These are phyloP conservation scores for Candida tallmaniae DNA, from an alignment of 805 yeast genomes.

Conservation along the genomic window DNA sequence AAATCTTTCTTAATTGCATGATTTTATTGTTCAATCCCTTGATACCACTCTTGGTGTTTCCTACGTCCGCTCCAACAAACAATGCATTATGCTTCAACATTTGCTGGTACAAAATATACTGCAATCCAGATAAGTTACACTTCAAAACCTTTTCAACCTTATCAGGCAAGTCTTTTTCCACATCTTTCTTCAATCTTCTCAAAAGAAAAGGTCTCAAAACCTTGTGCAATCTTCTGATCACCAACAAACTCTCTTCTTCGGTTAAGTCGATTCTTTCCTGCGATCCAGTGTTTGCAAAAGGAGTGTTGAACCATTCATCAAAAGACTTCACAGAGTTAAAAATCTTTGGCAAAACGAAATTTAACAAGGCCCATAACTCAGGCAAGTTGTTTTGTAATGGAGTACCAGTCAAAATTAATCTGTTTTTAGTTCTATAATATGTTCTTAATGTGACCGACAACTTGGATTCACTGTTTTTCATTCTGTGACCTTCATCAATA, in stretches of 20 bases:
- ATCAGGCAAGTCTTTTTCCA: slow-evolving; percentile 80
- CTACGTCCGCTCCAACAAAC: slow-evolving; percentile 60
- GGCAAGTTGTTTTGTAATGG: slow-evolving; percentile 83
- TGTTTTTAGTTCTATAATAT: slow-evolving; percentile 68
- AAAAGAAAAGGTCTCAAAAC: slow-evolving; percentile 80
- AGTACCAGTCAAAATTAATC: slow-evolving; percentile 83
- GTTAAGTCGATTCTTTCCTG: slow-evolving; percentile 77
- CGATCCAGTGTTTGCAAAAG: slow-evolving; percentile 79
- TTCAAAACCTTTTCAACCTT: slow-evolving; percentile 79
- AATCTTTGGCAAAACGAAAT: slow-evolving; percentile 77
- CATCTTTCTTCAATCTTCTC: slow-evolving; percentile 82
- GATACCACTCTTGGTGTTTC: slow-evolving; percentile 59
- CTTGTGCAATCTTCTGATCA: slow-evolving; percentile 80
- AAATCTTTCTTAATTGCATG: slow-evolving; percentile 81
- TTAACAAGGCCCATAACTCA: slow-evolving; percentile 79
- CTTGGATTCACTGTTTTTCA: slow-evolving; percentile 77
- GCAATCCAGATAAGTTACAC: slow-evolving; percentile 73
- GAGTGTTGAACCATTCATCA: slow-evolving; percentile 89
- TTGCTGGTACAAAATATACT: slow-evolving; percentile 66
- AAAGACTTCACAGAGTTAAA: slow-evolving; percentile 83
- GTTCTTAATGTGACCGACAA: slow-evolving; percentile 65
- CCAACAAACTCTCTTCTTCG: slow-evolving; percentile 80
- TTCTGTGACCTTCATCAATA: slow-evolving; percentile 87
- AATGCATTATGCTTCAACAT: slow-evolving; percentile 70
- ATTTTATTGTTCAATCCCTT: slow-evolving; percentile 78